Percentiles rank a stretch among this genome's conserved stretches.
Evolutionary conservation across 352 stramenopile genomes (phyloP).

Genomic region (Phytophthora agathidicida): DNA sequence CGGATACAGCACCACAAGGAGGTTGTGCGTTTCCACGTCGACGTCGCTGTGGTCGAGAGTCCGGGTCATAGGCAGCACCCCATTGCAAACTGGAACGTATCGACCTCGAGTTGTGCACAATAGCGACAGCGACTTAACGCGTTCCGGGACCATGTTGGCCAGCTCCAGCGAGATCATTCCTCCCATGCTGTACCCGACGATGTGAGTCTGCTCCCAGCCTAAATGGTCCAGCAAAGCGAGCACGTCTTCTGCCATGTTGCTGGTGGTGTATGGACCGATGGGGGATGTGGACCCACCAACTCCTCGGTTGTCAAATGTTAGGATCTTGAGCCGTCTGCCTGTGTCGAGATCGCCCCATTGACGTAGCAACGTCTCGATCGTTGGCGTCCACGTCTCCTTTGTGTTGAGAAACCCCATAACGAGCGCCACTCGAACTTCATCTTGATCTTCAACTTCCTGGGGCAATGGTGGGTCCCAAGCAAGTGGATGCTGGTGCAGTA

Average conservation of each 20-base stretch:
- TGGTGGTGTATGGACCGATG: slow-evolving; percentile 44
- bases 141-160: slow-evolving; percentile 30
- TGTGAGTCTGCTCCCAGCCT: slow-evolving; percentile 39
- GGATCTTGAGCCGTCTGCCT: slow-evolving; percentile 29
- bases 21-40: slow-evolving; percentile 38
- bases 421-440: slow-evolving; percentile 38
- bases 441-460: background rate
- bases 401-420: slow-evolving; percentile 52
- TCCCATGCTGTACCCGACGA: slow-evolving; percentile 55
- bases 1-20: slow-evolving; percentile 39
- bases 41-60: slow-evolving; percentile 31
- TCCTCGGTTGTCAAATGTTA: slow-evolving; percentile 55
- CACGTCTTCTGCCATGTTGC: slow-evolving; percentile 47
- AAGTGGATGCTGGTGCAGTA: slow-evolving; percentile 35
- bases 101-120: slow-evolving; percentile 45
- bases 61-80: slow-evolving; percentile 33
- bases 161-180: slow-evolving; percentile 61
- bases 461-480: slow-evolving; percentile 2
- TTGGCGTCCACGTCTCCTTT: slow-evolving; percentile 49
- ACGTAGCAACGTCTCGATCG: slow-evolving; percentile 40
- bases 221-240: slow-evolving; percentile 51
- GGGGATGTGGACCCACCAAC: slow-evolving; percentile 45
- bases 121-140: slow-evolving; percentile 47
- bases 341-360: slow-evolving; percentile 26
- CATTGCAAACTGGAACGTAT: slow-evolving; percentile 39